Evolutionary conservation across 768 basidiomycete species (phyloP).

Genomic region (Russula olivacea): DNA sequence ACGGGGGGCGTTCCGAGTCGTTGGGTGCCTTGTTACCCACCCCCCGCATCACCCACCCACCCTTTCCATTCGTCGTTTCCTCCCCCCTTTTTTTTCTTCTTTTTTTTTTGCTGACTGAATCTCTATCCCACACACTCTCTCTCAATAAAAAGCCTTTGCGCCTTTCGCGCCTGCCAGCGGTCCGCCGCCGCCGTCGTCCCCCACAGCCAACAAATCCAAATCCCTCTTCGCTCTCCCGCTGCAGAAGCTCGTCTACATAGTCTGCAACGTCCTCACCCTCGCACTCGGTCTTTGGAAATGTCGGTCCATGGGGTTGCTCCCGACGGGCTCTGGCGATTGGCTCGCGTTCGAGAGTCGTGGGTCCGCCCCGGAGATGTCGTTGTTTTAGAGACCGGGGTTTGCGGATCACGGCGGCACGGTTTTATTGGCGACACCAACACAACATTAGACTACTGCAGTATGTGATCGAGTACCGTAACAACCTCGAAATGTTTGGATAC

Average conservation of each 20-base stretch:
- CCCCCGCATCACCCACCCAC: too few relatives aligned
- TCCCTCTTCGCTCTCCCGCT: slow-evolving; percentile 49
- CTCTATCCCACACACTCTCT: too few relatives aligned
- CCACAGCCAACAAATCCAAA: slow-evolving; percentile 39
- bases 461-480: background rate
- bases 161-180: slow-evolving; percentile 69
- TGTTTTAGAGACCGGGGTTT: slow-evolving; percentile 12
- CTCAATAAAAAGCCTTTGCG: slow-evolving; percentile 45
- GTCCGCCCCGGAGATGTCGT: slow-evolving; percentile 41
- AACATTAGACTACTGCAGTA: background rate
- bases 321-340: slow-evolving; percentile 91
- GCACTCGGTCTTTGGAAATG: slow-evolving; percentile 91
- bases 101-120: too few relatives aligned
- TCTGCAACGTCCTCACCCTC: slow-evolving; percentile 72
- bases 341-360: slow-evolving; percentile 85
- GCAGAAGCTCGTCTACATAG: slow-evolving; percentile 65
- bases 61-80: too few relatives aligned
- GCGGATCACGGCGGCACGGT: too few relatives aligned
- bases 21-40: too few relatives aligned
- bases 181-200: slow-evolving; percentile 32
- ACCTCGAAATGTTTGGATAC: background rate
- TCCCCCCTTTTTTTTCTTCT: too few relatives aligned
- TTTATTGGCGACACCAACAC: too few relatives aligned
- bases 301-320: slow-evolving; percentile 84
- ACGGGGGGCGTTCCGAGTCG: too few relatives aligned